phyloP scores from a whole-genome alignment of 257 asterid species.

The Primulina tabacum region DNA sequence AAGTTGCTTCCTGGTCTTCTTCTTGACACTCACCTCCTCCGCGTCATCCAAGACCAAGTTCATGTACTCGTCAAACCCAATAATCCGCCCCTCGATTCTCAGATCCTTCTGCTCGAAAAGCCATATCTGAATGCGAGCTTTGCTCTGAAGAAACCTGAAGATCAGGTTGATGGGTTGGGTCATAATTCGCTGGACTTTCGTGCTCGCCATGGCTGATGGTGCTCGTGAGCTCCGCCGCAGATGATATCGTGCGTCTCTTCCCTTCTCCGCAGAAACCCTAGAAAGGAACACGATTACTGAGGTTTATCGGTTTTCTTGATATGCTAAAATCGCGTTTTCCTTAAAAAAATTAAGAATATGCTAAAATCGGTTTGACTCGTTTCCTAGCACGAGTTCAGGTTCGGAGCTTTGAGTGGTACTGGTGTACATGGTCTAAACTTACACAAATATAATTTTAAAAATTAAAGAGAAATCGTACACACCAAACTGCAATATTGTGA shows the following conservation, averaged over 20 bases:
- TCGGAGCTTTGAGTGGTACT: too few relatives aligned
- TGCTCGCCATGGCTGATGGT: conserved; percentile 52
- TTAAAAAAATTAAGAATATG: too few relatives aligned
- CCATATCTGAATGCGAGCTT: conserved; percentile 69
- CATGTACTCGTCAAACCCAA: conserved; percentile 66
- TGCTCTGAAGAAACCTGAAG: conserved; percentile 68
- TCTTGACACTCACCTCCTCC: conserved; percentile 52
- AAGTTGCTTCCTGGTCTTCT: conserved; percentile 47
- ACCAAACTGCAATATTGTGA: too few relatives aligned
- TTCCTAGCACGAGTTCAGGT: too few relatives aligned
- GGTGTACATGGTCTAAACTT: too few relatives aligned
- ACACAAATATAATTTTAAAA: too few relatives aligned
- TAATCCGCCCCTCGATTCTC: conserved; percentile 60
- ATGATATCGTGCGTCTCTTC: conserved; percentile 18
- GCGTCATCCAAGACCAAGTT: conserved; percentile 62
- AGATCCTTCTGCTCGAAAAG: conserved; percentile 69
- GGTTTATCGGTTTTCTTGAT: too few relatives aligned
- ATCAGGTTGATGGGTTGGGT: conserved; percentile 60
- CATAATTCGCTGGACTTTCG: conserved; percentile 54
- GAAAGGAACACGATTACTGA: conserved; percentile 1
- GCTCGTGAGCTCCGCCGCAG: conserved; percentile 22
- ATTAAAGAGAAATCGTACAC: too few relatives aligned
- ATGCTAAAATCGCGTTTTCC: neutral
- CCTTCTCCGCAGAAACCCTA: conserved; percentile 35
- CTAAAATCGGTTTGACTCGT: too few relatives aligned